Evolutionary conservation across 208 protist genomes (phyloP).

Genomic region (Leishmania guyanensis): DNA sequence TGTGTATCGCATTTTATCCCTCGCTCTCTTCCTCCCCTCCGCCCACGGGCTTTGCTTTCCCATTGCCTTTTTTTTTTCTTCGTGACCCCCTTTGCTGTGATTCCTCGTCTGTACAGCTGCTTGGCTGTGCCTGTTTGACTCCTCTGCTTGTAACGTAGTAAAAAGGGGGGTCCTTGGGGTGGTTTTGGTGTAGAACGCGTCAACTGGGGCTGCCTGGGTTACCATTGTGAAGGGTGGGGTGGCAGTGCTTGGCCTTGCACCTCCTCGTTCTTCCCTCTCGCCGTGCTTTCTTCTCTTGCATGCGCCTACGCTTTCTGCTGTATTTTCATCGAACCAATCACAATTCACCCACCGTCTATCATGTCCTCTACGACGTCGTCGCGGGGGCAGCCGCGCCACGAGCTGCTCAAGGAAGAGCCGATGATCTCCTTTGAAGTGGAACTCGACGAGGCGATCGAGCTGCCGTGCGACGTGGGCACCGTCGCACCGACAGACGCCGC

Average conservation of each 20-base stretch:
- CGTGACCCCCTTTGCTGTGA: no score
- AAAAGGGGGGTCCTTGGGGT: no score
- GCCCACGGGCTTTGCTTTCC: no score
- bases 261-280: not conserved
- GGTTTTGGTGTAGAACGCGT: no score
- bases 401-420: conserved; percentile 12
- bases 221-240: not conserved
- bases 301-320: not conserved
- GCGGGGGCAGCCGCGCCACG: not conserved
- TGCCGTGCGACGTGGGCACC: not conserved
- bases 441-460: conserved; percentile 18
- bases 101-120: no score
- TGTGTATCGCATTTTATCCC: not conserved
- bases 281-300: not conserved
- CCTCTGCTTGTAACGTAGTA: no score
- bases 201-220: not conserved
- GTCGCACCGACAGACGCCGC: not conserved
- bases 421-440: conserved; percentile 16
- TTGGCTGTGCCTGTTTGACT: no score
- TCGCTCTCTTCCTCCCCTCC: not conserved
- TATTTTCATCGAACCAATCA: not conserved
- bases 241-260: no score
- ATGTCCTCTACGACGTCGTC: conserved; percentile 6
- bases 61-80: no score
- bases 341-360: not conserved